Percentiles rank a stretch among this genome's conserved stretches.
Evolutionary conservation across 1,284 basidiomycete genomes (phyloP).

Genomic region (Leccinum huronense): DNA sequence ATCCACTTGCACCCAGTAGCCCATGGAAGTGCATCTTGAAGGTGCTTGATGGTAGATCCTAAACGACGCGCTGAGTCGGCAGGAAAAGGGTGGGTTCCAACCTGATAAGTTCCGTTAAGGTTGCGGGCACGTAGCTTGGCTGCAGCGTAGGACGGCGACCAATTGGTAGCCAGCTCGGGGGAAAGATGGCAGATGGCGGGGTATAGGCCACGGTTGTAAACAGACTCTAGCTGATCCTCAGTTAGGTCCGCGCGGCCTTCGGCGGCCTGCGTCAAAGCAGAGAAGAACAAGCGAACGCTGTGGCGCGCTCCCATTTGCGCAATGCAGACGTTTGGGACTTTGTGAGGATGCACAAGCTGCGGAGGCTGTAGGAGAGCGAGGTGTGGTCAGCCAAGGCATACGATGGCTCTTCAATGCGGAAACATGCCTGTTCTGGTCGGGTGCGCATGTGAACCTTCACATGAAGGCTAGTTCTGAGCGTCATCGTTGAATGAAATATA

Average conservation of each 20-base stretch:
- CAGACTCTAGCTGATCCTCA: not conserved
- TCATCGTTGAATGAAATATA: conserved; percentile 6
- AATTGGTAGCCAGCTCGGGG: conserved; percentile 13
- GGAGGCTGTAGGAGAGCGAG: not conserved
- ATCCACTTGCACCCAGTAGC: conserved; percentile 9
- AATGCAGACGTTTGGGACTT: conserved; percentile 15
- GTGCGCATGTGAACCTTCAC: conserved; percentile 10
- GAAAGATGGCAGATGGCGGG: conserved; percentile 10
- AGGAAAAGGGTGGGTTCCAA: conserved; percentile 10
- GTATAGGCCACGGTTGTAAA: conserved; percentile 9
- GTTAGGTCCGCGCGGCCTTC: not conserved
- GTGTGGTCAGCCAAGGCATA: not conserved
- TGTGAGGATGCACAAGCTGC: conserved; percentile 10
- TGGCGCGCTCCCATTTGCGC: conserved; percentile 9
- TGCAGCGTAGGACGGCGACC: conserved; percentile 11
- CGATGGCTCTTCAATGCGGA: no score
- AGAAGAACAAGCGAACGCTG: conserved; percentile 8
- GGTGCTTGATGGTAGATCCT: conserved; percentile 3
- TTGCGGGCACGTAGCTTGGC: conserved; percentile 8
- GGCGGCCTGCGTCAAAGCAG: conserved; percentile 7
- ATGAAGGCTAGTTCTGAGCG: conserved; percentile 4
- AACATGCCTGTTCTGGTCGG: not conserved
- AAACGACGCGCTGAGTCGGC: conserved; percentile 1
- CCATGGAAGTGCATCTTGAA: conserved; percentile 7
- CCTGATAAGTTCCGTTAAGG: conserved; percentile 11